These are phyloP conservation scores for Fusarium transvaalense DNA, from an alignment of 2,329 filamentous ascomycete genomes.

Conservation along the genomic window DNA sequence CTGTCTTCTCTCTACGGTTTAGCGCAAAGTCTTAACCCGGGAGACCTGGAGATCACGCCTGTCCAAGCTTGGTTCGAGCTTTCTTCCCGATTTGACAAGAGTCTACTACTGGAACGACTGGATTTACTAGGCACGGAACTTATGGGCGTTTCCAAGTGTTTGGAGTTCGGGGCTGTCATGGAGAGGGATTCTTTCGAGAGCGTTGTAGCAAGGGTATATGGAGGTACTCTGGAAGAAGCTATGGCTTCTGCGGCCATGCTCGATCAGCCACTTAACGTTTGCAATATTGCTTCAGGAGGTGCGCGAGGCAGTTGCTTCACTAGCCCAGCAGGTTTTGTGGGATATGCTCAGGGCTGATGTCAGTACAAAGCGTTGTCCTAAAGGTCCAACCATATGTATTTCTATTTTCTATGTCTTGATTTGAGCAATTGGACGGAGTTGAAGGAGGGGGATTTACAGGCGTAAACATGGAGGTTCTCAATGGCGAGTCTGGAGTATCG, in stretches of 20 bases:
- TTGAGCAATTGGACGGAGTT: not conserved
- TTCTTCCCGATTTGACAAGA: constrained; percentile 56
- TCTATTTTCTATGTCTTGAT: not conserved
- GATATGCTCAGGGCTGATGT: constrained; percentile 28
- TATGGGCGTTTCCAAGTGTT: constrained; percentile 59
- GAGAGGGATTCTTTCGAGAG: constrained; percentile 62
- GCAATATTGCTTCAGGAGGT: constrained; percentile 3
- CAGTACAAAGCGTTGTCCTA: not conserved
- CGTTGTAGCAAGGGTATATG: constrained; percentile 58
- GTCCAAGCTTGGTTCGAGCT: constrained; percentile 70
- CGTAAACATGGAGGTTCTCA: not conserved
- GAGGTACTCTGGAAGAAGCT: constrained; percentile 38
- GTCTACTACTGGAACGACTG: constrained; percentile 55
- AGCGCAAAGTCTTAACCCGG: constrained; percentile 59
- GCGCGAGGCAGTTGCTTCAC: constrained; percentile 1
- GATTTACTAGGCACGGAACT: constrained; percentile 58
- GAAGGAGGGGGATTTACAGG: not conserved
- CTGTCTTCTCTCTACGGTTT: constrained; percentile 60
- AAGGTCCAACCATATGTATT: constrained; percentile 1
- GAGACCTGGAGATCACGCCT: constrained; percentile 60
- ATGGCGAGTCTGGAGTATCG: constrained; percentile 1
- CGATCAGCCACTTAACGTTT: constrained; percentile 12
- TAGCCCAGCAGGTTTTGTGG: constrained; percentile 15
- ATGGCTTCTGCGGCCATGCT: constrained; percentile 29
- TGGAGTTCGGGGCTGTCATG: constrained; percentile 63